These are phyloP conservation scores for Heterobasidion parviporum DNA, from an alignment of 1,284 basidiomycete genomes.

Conservation along the genomic window DNA sequence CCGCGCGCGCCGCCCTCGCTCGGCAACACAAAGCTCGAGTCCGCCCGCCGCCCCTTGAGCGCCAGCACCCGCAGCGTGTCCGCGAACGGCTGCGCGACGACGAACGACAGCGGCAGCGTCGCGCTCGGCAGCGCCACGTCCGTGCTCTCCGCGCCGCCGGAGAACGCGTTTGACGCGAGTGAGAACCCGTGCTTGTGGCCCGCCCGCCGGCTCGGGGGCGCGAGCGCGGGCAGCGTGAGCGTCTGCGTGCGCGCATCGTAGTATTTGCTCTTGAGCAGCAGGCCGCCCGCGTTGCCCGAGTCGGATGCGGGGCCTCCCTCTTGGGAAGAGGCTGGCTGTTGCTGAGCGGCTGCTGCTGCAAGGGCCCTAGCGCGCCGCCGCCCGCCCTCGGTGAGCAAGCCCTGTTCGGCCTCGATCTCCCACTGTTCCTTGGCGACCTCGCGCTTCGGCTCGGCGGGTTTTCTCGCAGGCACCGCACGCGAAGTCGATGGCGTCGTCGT, in stretches of 20 bases:
- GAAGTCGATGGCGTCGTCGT: slow-evolving; percentile 8
- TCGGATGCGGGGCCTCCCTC: too few relatives aligned
- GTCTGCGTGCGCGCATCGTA: slow-evolving; percentile 46
- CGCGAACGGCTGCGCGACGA: slow-evolving; percentile 53
- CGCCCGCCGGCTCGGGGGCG: slow-evolving; percentile 37
- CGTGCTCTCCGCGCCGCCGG: slow-evolving; percentile 24
- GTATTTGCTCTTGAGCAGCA: slow-evolving; percentile 30
- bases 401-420: slow-evolving; percentile 72
- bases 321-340: not conserved
- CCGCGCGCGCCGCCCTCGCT: slow-evolving; percentile 15
- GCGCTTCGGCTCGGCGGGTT: slow-evolving; percentile 16
- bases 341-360: slow-evolving; percentile 28
- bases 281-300: not conserved
- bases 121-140: slow-evolving; percentile 55
- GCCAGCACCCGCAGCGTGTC: slow-evolving; percentile 49
- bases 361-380: slow-evolving; percentile 52
- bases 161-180: slow-evolving; percentile 21
- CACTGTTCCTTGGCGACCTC: slow-evolving; percentile 55
- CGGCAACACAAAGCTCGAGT: slow-evolving; percentile 54
- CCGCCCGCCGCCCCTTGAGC: slow-evolving; percentile 57
- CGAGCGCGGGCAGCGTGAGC: slow-evolving; percentile 55
- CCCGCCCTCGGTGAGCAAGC: slow-evolving; percentile 63
- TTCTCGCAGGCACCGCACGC: slow-evolving; percentile 7
- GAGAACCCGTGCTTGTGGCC: slow-evolving; percentile 59
- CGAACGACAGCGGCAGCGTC: slow-evolving; percentile 55